Percentiles rank a stretch among this genome's conserved stretches.
phyloP scores from a whole-genome alignment of 164 flowering plant genomes.

The Macadamia integrifolia region DNA sequence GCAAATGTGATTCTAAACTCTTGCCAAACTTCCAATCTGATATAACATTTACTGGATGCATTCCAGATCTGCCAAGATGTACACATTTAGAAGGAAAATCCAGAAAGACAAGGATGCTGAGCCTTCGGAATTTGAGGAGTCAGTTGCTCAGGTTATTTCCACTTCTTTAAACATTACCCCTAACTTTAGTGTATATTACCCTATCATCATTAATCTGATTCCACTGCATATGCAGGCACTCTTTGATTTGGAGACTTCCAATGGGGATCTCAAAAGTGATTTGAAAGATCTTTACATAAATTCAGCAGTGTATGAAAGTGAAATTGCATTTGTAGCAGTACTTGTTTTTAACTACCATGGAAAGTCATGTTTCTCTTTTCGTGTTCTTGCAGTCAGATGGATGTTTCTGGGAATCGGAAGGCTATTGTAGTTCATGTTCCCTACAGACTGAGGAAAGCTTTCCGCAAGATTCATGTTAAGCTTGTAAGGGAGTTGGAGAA shows the following conservation, averaged over 20 bases:
- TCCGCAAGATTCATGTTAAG: conserved; percentile 71
- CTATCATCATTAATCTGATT: neutral
- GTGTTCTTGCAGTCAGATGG: conserved; percentile 57
- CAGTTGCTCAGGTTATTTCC: conserved; percentile 62
- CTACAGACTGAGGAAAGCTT: conserved; percentile 74
- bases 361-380: neutral
- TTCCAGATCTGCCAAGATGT: conserved; percentile 37
- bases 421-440: conserved; percentile 86
- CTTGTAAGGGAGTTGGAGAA: conserved; percentile 92
- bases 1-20: neutral
- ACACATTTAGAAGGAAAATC: conserved; percentile 48
- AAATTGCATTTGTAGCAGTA: neutral
- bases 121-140: conserved; percentile 56
- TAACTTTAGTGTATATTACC: neutral
- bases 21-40: neutral
- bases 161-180: neutral
- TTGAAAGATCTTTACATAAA: conserved; percentile 74
- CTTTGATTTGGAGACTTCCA: conserved; percentile 68
- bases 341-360: neutral
- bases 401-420: conserved; percentile 68
- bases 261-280: conserved; percentile 63
- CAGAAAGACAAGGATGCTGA: conserved; percentile 60
- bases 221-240: conserved; percentile 38
- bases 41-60: neutral
- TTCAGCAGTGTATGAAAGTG: conserved; percentile 51